Evolutionary conservation across 2,329 filamentous ascomycete genomes (phyloP), one percentile per base, ranked within the genome.

Genomic region (Pestalotiopsis sp.): DNA sequence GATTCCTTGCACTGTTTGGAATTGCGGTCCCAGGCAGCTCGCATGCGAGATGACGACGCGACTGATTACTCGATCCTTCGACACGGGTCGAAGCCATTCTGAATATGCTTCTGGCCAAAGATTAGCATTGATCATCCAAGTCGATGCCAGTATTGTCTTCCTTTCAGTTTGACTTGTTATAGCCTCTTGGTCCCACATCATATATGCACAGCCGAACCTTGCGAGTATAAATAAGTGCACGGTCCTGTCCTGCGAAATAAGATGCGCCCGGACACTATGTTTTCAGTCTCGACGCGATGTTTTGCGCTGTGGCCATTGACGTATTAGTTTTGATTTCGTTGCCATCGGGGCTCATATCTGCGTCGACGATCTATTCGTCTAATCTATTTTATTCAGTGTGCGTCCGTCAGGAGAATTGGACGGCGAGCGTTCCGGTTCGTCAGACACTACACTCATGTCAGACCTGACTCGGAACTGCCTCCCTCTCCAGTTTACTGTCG

Each of bases 401-500:
- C 23, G 59, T 2, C 38, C 58, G 31, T 31, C 49, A 11, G 58
- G 9, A 20, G 57, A 14, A 20, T 13, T 38, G 9, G 27, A 12
- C 9, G 57, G 12, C 9, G n/a, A 17, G 17, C 56, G n/a, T 1
- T 59, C 62, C 11, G 62, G 59, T 23, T 78, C 76, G 39, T 84
- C 74, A 27, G 85, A 83, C 4, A 85, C 83, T 1, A 97, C 95
- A 65, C 90, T 93, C 86, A 95, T 95, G 78, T 98, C 93, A 73
- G 94, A 86, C 1, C 91, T 89, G 1, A 98, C 95, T 74, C 88
- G 89, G 78, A 98, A 98, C 36, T 84, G 87, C 75, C 91, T 91
- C 0, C 95, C 95, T 67, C 96, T 85, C 97, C 96, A 99, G 66
- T 89, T 89, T 0, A 99, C 94, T 0, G 91, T 95, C 1, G 92